Percentiles rank a stretch among this genome's conserved stretches.
Conservation (phyloP, 352 stramenopile genomes). For the Saprolegnia diclina region DNA sequence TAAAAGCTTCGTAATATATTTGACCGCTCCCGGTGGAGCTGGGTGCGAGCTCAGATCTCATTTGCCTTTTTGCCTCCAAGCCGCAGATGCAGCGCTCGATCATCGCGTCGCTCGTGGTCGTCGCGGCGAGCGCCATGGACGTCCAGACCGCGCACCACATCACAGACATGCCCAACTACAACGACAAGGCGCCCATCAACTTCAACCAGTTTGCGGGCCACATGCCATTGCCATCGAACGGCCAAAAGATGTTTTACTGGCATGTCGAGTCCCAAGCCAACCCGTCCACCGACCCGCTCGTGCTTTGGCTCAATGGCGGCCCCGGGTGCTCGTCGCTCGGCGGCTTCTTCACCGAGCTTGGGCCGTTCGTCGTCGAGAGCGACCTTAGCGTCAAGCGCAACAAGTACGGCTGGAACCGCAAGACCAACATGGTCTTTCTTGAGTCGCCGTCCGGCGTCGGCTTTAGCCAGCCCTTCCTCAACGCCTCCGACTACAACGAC, state of each 20-base stretch:
- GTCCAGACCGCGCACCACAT: constrained; percentile 35
- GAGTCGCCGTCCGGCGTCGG: constrained; percentile 83
- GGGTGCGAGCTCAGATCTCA: not conserved
- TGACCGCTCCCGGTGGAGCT: not conserved
- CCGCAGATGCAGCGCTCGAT: not conserved
- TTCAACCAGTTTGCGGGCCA: constrained; percentile 61
- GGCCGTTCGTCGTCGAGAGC: constrained; percentile 48
- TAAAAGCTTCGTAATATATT: not conserved
- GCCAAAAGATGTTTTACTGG: constrained; percentile 59
- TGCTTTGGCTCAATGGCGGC: constrained; percentile 90
- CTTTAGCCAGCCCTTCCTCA: constrained; percentile 52
- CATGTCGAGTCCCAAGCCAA: constrained; percentile 48
- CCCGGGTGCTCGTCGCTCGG: constrained; percentile 76
- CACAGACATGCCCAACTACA: constrained; percentile 41
- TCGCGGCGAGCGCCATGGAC: not conserved
- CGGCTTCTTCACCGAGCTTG: constrained; percentile 80
- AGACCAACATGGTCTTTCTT: constrained; percentile 85
- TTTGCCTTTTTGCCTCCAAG: not conserved
- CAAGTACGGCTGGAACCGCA: constrained; percentile 81
- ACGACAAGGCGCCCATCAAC: constrained; percentile 32
- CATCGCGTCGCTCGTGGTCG: not conserved
- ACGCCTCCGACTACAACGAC: constrained; percentile 50
- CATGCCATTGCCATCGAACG: constrained; percentile 36
- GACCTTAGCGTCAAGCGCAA: constrained; percentile 61
- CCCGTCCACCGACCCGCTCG: constrained; percentile 59